Evolutionary conservation across 352 stramenopile genomes (phyloP).

Genomic region (Phytopythium litorale): DNA sequence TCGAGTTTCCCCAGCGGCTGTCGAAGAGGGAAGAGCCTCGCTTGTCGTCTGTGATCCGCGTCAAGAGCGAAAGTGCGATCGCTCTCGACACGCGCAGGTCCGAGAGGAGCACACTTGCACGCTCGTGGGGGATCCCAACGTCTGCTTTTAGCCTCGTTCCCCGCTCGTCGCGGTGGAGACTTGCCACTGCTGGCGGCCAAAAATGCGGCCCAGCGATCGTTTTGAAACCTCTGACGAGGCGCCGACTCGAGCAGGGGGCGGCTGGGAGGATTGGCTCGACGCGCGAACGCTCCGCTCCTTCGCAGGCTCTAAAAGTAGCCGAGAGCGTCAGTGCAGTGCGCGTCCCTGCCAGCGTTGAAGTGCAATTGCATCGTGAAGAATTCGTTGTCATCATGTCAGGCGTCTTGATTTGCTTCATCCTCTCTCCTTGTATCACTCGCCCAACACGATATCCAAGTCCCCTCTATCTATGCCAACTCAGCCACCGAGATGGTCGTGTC

Average conservation of each 20-base stretch:
- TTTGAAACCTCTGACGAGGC: slow-evolving; percentile 3
- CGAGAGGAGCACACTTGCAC: background rate
- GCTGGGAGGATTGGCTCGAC: background rate
- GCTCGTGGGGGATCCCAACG: background rate
- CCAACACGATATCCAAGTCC: background rate
- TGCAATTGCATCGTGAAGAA: too few relatives aligned
- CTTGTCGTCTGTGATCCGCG: background rate
- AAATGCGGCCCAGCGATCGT: background rate
- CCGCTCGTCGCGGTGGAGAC: background rate
- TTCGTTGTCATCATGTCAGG: background rate
- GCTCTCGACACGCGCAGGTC: background rate
- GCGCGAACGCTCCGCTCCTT: background rate
- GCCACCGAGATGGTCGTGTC: slow-evolving; percentile 17
- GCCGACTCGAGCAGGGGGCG: background rate
- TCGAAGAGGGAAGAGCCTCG: background rate
- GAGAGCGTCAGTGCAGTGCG: background rate
- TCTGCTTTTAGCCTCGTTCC: background rate
- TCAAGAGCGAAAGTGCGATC: slow-evolving; percentile 6
- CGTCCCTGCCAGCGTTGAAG: too few relatives aligned
- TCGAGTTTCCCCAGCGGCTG: background rate
- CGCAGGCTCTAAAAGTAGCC: background rate
- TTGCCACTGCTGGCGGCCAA: background rate
- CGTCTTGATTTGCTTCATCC: background rate
- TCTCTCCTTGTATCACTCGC: background rate
- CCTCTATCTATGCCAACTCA: background rate